phyloP scores from a whole-genome alignment of 352 stramenopile species.

The Phytopythium aichiense region DNA sequence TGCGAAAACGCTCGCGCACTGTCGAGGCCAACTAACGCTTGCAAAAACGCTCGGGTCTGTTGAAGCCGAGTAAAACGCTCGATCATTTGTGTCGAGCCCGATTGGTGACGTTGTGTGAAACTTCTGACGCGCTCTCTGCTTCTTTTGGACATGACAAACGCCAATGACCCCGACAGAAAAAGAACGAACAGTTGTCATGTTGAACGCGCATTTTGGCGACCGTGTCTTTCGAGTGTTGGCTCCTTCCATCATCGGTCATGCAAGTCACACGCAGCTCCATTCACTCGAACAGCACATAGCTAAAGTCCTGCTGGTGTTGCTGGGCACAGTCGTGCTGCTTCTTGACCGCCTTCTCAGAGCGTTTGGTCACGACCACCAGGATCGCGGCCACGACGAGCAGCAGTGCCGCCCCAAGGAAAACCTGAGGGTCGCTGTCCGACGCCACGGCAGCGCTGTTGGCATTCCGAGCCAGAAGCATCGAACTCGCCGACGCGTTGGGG shows the following conservation, averaged over 20 bases:
- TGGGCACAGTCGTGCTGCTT: conserved; percentile 6
- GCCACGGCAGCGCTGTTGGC: not conserved
- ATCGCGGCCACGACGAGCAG: conserved; percentile 22
- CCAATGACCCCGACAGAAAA: too few relatives aligned
- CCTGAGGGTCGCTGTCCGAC: conserved; percentile 10
- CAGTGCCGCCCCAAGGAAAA: conserved; percentile 20
- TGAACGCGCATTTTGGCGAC: not conserved
- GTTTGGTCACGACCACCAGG: conserved; percentile 21
- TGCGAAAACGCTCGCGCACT: too few relatives aligned
- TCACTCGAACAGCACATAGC: conserved; percentile 30
- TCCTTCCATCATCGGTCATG: not conserved
- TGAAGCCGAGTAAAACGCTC: not conserved
- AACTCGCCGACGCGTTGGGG: not conserved
- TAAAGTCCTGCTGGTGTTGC: conserved; percentile 19
- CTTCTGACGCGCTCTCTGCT: not conserved
- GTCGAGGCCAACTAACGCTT: too few relatives aligned
- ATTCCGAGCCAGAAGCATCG: conserved; percentile 15
- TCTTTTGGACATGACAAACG: not conserved
- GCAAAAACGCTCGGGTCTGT: too few relatives aligned
- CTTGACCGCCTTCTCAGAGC: conserved; percentile 1
- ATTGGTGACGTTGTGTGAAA: not conserved
- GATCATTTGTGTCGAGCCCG: not conserved
- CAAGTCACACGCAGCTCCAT: too few relatives aligned
- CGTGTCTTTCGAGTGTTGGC: not conserved
- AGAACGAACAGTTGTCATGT: not conserved